These are phyloP conservation scores for Mycena floridula DNA, from an alignment of 768 basidiomycete species.

Conservation along the genomic window DNA sequence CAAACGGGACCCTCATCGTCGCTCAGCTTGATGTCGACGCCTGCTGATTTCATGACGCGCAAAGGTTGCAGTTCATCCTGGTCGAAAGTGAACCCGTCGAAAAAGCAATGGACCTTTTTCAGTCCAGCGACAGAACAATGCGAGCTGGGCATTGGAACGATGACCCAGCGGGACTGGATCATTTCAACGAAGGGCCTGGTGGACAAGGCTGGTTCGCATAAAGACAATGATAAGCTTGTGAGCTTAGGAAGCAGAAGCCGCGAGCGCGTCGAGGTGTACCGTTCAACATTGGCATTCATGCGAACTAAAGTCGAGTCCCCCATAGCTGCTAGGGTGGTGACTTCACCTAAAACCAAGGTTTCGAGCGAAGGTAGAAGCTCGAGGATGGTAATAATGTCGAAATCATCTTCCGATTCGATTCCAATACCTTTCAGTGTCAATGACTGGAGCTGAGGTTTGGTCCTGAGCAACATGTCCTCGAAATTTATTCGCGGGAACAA, in stretches of 20 bases:
- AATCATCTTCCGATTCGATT: too few relatives aligned
- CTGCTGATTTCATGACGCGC: too few relatives aligned
- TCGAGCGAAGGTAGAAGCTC: background rate
- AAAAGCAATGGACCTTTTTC: too few relatives aligned
- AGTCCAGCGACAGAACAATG: too few relatives aligned
- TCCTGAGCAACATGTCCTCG: background rate
- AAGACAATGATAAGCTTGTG: background rate
- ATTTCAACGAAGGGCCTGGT: background rate
- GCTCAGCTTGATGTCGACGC: too few relatives aligned
- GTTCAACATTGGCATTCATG: background rate
- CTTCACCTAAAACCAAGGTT: background rate
- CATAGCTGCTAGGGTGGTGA: background rate
- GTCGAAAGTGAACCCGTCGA: too few relatives aligned
- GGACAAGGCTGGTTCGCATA: background rate
- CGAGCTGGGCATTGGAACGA: too few relatives aligned
- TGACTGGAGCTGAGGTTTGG: background rate
- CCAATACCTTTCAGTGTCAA: background rate
- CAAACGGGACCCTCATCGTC: too few relatives aligned
- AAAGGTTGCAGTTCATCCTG: too few relatives aligned
- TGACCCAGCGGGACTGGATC: background rate
- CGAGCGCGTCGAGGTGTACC: background rate
- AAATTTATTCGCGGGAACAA: background rate
- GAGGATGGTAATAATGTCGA: background rate
- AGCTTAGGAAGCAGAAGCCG: background rate
- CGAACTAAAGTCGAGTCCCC: background rate